Conservation (phyloP, 768 basidiomycete genomes). For the Hortiboletus flavorubellus region DNA sequence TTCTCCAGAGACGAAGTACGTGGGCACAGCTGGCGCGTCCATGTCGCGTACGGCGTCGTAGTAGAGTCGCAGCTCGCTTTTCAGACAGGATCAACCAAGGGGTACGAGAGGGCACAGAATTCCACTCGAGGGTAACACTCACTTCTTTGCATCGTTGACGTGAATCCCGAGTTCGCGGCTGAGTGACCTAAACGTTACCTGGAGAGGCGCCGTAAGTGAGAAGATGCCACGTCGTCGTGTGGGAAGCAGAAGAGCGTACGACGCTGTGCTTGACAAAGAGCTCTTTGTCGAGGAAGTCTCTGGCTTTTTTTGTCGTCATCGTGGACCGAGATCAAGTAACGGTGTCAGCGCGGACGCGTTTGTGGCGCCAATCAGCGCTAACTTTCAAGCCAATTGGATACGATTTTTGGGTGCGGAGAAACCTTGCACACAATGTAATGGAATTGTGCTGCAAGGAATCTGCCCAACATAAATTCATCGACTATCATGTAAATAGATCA, state of each 20-base stretch:
- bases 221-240: background rate
- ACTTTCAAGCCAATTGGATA: no score
- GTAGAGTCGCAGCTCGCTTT: constrained; percentile 63
- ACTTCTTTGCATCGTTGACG: constrained; percentile 81
- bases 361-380: constrained; percentile 4
- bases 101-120: background rate
- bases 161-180: constrained; percentile 70
- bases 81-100: background rate
- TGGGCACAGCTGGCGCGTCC: constrained; percentile 42
- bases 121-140: background rate
- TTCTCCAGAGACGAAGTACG: constrained; percentile 68
- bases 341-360: constrained; percentile 3
- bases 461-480: no score
- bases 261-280: constrained; percentile 42
- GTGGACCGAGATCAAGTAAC: constrained; percentile 1
- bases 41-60: constrained; percentile 43
- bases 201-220: background rate
- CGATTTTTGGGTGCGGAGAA: no score
- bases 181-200: constrained; percentile 80
- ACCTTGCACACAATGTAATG: no score
- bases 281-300: constrained; percentile 46
- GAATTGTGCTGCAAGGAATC: background rate
- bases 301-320: constrained; percentile 30
- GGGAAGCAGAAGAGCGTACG: constrained; percentile 27
- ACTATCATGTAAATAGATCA: no score